Base-by-base conservation (phyloP, 768 basidiomycete genomes). In the Steccherinum ochraceum region DNA sequence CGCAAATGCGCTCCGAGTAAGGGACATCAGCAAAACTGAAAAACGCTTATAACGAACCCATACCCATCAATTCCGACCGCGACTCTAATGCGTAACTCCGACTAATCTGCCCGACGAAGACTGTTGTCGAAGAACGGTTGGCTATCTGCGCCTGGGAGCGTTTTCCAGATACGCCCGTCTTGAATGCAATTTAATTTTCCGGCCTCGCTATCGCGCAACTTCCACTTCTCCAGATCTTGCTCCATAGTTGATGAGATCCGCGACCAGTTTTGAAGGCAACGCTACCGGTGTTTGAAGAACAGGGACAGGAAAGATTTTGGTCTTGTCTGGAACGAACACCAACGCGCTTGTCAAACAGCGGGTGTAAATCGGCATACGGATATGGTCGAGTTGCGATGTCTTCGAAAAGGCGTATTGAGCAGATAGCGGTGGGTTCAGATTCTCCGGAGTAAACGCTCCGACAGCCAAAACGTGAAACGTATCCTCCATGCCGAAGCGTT, bases 31-130 rank as follows among this genome's bases (percentile, higher is more conserved):
- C 19, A 40, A 18, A 23, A 40, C 11, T 40, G 21, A 35, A n/a
- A n/a, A n/a, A n/a, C n/a, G n/a, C n/a, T n/a, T n/a, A n/a, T n/a
- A n/a, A n/a, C n/a, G n/a, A n/a, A n/a, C n/a, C n/a, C n/a, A n/a
- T 40, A 55, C 54, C 54, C 54, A 23, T 55, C 54, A 40, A 55
- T 52, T 10, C 54, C 54, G 4, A 55, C 13, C 10, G 46, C 26
- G 12, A 55, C 40, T 2, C 46, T 50, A 26, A 52, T 46, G 4
- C 52, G 51, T 7, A 53, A 48, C 26, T 56, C 55, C 16, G 26
- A 3, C 2, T 4, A 11, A 25, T 48, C 16, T 3, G 25, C 5
- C 5, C 51, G 40, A 3, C 19, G 25, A 2, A 40, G 43, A 1
- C n/a, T 1, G 24, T 50, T 52, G 4, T 49, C 55, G 39, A 56